phyloP scores from a whole-genome alignment of 305 asterid species.

The Fraxinus floribunda region DNA sequence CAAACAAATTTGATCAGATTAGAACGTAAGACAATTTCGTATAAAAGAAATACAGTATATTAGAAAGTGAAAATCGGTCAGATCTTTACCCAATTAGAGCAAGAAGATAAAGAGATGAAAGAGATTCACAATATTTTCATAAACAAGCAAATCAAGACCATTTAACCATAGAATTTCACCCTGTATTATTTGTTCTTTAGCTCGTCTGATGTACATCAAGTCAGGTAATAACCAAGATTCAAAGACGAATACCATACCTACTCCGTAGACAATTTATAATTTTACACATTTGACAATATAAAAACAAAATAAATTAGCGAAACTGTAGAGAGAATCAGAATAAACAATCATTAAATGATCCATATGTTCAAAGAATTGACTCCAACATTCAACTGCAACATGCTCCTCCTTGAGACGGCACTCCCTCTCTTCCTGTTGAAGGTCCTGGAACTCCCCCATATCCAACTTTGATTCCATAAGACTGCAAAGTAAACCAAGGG shows the following conservation, averaged over 20 bases:
- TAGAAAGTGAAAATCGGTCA: background rate
- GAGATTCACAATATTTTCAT: background rate
- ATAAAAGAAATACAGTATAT: too few species aligned
- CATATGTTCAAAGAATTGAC: background rate
- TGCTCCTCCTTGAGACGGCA: slow-evolving; percentile 57
- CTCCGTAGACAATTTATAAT: background rate
- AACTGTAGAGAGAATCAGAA: background rate
- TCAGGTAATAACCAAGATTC: background rate
- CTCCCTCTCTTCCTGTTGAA: slow-evolving; percentile 62
- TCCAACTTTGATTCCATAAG: slow-evolving; percentile 75
- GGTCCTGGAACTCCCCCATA: slow-evolving; percentile 59
- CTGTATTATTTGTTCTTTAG: background rate
- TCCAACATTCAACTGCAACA: slow-evolving; percentile 53
- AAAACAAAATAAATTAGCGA: background rate
- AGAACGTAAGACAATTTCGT: too few species aligned
- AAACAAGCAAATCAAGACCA: background rate
- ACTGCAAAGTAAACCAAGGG: slow-evolving; percentile 33
- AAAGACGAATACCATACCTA: background rate
- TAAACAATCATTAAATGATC: background rate
- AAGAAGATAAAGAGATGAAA: background rate
- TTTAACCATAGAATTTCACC: background rate
- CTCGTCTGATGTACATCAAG: background rate
- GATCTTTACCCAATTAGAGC: background rate
- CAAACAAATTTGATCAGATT: too few species aligned
- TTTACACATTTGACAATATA: background rate